Conservation (phyloP, 2,329 filamentous ascomycete genomes). For the Pseudogymnoascus sp. region DNA sequence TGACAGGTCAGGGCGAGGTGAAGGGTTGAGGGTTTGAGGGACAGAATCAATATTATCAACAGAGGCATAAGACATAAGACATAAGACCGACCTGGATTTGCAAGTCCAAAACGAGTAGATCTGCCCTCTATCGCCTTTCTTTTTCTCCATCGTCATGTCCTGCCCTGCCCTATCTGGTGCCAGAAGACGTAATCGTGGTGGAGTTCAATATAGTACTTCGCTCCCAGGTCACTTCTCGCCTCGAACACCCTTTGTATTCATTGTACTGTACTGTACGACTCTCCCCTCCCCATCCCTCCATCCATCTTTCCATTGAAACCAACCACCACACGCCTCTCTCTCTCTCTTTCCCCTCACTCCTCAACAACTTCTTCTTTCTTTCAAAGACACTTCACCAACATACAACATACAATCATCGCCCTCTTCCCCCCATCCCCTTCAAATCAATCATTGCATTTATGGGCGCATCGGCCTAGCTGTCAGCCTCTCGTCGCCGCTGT, state of each 20-base stretch:
- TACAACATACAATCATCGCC: neutral
- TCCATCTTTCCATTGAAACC: constrained; percentile 1
- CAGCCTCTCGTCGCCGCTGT: neutral
- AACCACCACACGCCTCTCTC: neutral
- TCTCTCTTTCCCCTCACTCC: constrained; percentile 1
- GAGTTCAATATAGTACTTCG: neutral
- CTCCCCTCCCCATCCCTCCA: neutral
- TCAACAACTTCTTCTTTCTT: constrained; percentile 6
- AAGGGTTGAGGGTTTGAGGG: neutral
- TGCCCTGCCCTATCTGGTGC: neutral
- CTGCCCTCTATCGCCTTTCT: neutral
- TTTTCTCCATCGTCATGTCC: neutral
- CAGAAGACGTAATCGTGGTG: constrained; percentile 1
- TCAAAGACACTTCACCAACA: neutral
- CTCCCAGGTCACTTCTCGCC: neutral
- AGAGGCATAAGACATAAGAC: neutral
- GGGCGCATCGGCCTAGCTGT: neutral
- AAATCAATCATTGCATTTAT: neutral
- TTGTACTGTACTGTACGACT: neutral
- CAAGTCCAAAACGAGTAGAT: neutral
- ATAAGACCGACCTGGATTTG: neutral
- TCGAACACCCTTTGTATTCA: neutral
- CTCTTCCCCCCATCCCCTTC: neutral
- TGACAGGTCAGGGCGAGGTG: neutral
- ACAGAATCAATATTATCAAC: neutral